A percentile compares a stretch with the other conserved stretches of the same genome.
Conservation (phyloP, 257 asterid species). For the Nicotiana paniculata region DNA sequence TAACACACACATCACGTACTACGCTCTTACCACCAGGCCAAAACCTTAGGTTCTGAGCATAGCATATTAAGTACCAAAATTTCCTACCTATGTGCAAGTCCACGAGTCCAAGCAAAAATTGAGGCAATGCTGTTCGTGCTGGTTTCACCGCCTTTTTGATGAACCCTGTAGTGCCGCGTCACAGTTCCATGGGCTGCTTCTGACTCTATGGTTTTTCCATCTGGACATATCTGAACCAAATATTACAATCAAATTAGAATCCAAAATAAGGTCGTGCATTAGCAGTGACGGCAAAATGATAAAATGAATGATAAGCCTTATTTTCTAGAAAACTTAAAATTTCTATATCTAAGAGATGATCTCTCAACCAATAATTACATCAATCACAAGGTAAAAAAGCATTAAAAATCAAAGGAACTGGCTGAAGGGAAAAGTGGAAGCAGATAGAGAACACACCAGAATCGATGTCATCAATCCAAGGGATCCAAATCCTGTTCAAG, state of each 20-base stretch:
- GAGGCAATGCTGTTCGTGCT: constrained; percentile 99
- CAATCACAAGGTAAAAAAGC: not conserved
- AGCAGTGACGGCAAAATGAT: not conserved
- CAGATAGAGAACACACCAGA: constrained; percentile 47
- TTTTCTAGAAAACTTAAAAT: not conserved
- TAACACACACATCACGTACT: not conserved
- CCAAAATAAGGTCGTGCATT: not conserved
- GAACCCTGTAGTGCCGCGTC: constrained; percentile 94
- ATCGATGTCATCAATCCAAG: constrained; percentile 99
- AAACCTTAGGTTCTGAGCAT: accelerated
- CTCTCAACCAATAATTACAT: not conserved
- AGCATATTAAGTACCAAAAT: not conserved
- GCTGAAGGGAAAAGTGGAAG: not conserved
- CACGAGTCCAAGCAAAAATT: constrained; percentile 98
- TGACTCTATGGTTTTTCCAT: constrained; percentile 98
- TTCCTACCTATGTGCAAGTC: constrained; percentile 89
- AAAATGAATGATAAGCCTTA: not conserved
- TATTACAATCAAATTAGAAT: constrained; percentile 16
- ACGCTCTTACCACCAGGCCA: not conserved
- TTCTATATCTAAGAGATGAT: not conserved
- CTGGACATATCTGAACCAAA: constrained; percentile 80
- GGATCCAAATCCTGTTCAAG: constrained; percentile 83
- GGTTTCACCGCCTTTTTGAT: constrained; percentile 97
- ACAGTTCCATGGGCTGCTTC: constrained; percentile 99
- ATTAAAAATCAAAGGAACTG: not conserved